Conservation (phyloP, 805 yeast genomes). For the Saturnispora dispora region DNA sequence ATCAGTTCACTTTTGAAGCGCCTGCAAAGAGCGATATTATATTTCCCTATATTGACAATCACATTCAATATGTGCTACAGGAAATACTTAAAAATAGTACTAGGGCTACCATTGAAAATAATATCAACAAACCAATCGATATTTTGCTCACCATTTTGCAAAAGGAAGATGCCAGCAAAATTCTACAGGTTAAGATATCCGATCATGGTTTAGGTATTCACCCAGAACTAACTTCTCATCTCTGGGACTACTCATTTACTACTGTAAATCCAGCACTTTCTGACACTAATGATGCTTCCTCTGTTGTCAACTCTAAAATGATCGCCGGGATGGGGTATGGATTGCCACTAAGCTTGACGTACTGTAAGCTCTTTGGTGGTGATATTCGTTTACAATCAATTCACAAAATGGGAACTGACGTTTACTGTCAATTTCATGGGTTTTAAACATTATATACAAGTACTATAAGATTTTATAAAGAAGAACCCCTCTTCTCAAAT, state of each 20-base stretch:
- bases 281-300: conserved; percentile 10
- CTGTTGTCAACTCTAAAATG: conserved; percentile 43
- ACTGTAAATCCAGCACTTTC: conserved; percentile 38
- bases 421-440: conserved; percentile 30
- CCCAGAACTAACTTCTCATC: conserved; percentile 50
- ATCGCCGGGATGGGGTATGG: conserved; percentile 98
- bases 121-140: conserved; percentile 36
- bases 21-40: conserved; percentile 26
- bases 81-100: conserved; percentile 83
- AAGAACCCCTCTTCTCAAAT: conserved; percentile 25
- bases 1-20: conserved; percentile 24
- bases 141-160: conserved; percentile 34
- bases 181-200: conserved; percentile 62
- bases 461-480: conserved; percentile 14
- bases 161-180: conserved; percentile 22
- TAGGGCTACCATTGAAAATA: conserved; percentile 77
- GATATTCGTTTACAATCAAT: conserved; percentile 58
- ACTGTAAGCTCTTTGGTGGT: conserved; percentile 68
- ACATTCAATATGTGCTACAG: conserved; percentile 77
- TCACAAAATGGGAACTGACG: conserved; percentile 75
- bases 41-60: conserved; percentile 81
- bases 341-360: conserved; percentile 70
- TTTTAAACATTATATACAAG: conserved; percentile 1
- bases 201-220: conserved; percentile 89
- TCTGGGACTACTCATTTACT: conserved; percentile 82